phyloP scores from a whole-genome alignment of 2,329 filamentous ascomycete genomes.

The Xylaria sp. region DNA sequence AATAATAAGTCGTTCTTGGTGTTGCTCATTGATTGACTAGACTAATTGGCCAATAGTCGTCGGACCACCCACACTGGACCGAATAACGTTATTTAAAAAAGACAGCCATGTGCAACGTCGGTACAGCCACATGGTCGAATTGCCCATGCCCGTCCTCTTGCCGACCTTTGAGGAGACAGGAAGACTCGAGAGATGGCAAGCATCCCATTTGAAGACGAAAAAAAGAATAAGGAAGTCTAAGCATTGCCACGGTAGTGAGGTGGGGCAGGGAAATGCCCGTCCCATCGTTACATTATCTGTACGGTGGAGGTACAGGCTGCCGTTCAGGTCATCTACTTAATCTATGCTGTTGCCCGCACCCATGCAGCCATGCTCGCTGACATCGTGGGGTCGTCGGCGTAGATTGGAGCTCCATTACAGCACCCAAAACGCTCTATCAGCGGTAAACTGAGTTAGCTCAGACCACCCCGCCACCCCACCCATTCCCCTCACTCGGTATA shows the following conservation, averaged over 20 bases:
- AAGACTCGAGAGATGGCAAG: slow-evolving; percentile 13
- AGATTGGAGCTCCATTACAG: not conserved
- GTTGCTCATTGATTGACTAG: slow-evolving; percentile 24
- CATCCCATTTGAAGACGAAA: slow-evolving; percentile 14
- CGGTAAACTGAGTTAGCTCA: slow-evolving; percentile 15
- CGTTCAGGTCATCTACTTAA: not conserved
- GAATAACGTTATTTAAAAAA: slow-evolving; percentile 1
- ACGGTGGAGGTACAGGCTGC: not conserved
- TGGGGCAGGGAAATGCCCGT: slow-evolving; percentile 15
- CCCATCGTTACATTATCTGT: slow-evolving; percentile 3
- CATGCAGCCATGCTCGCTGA: slow-evolving; percentile 7
- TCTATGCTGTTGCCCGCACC: too few species aligned
- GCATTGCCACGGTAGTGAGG: slow-evolving; percentile 14
- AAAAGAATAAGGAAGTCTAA: slow-evolving; percentile 19
- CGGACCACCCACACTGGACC: not conserved
- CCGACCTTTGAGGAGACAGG: slow-evolving; percentile 16
- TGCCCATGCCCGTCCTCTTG: slow-evolving; percentile 21
- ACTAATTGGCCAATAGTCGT: slow-evolving; percentile 19
- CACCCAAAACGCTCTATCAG: slow-evolving; percentile 6
- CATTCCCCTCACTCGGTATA: slow-evolving; percentile 33
- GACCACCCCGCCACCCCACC: slow-evolving; percentile 29
- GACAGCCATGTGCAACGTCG: slow-evolving; percentile 21
- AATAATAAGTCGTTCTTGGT: slow-evolving; percentile 19
- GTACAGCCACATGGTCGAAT: slow-evolving; percentile 19
- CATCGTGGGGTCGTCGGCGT: slow-evolving; percentile 14